Base-by-base conservation (phyloP, 2,329 filamentous ascomycete genomes). In the Stagonosporopsis vannaccii region DNA sequence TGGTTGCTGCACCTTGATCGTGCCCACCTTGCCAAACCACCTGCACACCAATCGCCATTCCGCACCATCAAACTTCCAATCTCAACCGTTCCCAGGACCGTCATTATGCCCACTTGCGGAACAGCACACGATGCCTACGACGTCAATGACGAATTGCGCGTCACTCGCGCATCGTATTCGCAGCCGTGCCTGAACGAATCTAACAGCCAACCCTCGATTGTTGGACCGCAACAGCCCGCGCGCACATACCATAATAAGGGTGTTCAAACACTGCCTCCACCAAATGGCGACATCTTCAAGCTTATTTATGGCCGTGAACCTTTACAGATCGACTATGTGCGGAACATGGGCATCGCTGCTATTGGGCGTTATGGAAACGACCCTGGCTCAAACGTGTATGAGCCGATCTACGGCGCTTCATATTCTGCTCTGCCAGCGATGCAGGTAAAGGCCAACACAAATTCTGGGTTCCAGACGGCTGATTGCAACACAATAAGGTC, bases 381-480 rank as follows among this genome's bases (percentile, higher is more conserved):
- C 4, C 26, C 28, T 22, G 36, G 19, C n/a, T 42, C 32, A 2
- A 51, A 60, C 12, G 48, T 51, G 3, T 45, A 56, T 5, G 48
- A 60, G 2, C 40, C 60, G 6, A 23, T 59, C 1, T 56, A 55
- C 6, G 54, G 60, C 2, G 12, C 20, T 1, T 30, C 60, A 19
- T 63, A 59, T 11, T 2, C 26, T 2, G 39, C 30, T 17, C 30
- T 47, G 2, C 6, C n/a, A 0, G 12, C 33, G 1, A n/a, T 15
- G 4, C 11, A 4, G 8, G 19, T 6, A 11, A 22, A 7, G 2
- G 30, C 13, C 0, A 60, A 54, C 9, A 7, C 20, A 9, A 45
- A 60, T 9, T 53, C 60, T 9, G 56, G 51, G 0, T 69, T 68
- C 36, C 68, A 70, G 42, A 66, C 57, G 19, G 35, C 39, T 25